A percentile compares a stretch with the other conserved stretches of the same genome.
Evolutionary conservation across 306 rosid species (phyloP).

Genomic region (Carpinus fangiana): DNA sequence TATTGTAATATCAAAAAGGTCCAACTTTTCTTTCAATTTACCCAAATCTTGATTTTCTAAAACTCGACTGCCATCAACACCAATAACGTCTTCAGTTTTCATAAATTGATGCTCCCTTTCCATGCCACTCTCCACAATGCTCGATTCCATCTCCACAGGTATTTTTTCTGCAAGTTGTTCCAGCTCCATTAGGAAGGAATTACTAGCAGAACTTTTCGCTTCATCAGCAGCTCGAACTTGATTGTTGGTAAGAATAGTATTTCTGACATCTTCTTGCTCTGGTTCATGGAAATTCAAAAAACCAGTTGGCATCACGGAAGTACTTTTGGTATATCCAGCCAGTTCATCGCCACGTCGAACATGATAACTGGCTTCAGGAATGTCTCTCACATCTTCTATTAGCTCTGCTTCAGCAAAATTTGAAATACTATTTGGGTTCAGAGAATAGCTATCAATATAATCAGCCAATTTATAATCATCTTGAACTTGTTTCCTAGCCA

Average conservation of each 20-base stretch:
- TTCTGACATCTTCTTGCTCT: slow-evolving; percentile 31
- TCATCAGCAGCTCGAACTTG: slow-evolving; percentile 33
- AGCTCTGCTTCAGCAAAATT: slow-evolving; percentile 28
- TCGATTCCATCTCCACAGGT: slow-evolving; percentile 24
- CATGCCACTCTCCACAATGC: slow-evolving; percentile 19
- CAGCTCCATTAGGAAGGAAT: slow-evolving; percentile 24
- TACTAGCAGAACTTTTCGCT: slow-evolving; percentile 20
- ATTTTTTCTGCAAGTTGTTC: slow-evolving; percentile 36
- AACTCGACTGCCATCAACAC: slow-evolving; percentile 23
- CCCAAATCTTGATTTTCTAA: slow-evolving; percentile 32
- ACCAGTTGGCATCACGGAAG: slow-evolving; percentile 27
- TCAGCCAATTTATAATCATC: slow-evolving; percentile 29
- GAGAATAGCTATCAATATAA: slow-evolving; percentile 20
- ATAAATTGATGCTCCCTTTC: slow-evolving; percentile 22
- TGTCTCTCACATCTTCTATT: slow-evolving; percentile 42
- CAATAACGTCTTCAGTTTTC: slow-evolving; percentile 32
- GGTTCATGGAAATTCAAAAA: slow-evolving; percentile 13
- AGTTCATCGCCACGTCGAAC: slow-evolving; percentile 43
- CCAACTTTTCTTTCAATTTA: slow-evolving; percentile 36
- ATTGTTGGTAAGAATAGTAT: slow-evolving; percentile 25
- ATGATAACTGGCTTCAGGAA: slow-evolving; percentile 41
- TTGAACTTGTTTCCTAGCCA: slow-evolving; percentile 28
- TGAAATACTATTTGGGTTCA: slow-evolving; percentile 7
- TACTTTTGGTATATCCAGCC: slow-evolving; percentile 33
- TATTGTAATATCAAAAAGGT: slow-evolving; percentile 28